Conservation (phyloP, 345 rosid species). For the Aegle marmelos region DNA sequence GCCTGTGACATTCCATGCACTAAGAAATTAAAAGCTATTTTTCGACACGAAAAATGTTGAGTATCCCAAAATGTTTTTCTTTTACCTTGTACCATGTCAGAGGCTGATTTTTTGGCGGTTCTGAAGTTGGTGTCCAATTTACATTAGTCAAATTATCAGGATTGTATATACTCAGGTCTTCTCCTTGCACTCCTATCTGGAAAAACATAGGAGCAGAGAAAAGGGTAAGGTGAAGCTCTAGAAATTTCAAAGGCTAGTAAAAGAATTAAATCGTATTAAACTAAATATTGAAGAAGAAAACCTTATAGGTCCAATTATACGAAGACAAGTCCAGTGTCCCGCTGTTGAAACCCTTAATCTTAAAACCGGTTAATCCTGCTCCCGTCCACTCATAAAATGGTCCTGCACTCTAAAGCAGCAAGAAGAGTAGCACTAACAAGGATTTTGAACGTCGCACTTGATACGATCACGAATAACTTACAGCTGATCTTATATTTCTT, state of each 20-base stretch:
- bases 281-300: constrained; percentile 18
- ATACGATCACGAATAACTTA: background rate
- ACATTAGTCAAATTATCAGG: constrained; percentile 40
- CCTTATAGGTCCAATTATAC: constrained; percentile 82
- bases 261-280: background rate
- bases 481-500: background rate
- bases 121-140: constrained; percentile 64
- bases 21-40: background rate
- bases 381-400: constrained; percentile 71
- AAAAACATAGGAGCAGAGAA: constrained; percentile 13
- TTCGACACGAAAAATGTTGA: background rate
- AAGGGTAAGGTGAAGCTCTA: background rate
- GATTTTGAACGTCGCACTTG: background rate
- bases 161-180: constrained; percentile 59
- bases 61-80: constrained; percentile 1
- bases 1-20: constrained; percentile 40
- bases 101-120: constrained; percentile 70
- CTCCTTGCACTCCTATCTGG: constrained; percentile 85
- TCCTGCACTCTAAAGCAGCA: constrained; percentile 77
- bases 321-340: constrained; percentile 70
- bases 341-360: constrained; percentile 63
- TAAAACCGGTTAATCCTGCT: constrained; percentile 78
- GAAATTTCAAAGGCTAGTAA: background rate
- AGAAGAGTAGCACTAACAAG: background rate
- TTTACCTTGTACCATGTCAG: constrained; percentile 91